These are phyloP conservation scores for Trichoderma polysporum DNA, from an alignment of 2,329 filamentous ascomycete genomes.

Conservation along the genomic window DNA sequence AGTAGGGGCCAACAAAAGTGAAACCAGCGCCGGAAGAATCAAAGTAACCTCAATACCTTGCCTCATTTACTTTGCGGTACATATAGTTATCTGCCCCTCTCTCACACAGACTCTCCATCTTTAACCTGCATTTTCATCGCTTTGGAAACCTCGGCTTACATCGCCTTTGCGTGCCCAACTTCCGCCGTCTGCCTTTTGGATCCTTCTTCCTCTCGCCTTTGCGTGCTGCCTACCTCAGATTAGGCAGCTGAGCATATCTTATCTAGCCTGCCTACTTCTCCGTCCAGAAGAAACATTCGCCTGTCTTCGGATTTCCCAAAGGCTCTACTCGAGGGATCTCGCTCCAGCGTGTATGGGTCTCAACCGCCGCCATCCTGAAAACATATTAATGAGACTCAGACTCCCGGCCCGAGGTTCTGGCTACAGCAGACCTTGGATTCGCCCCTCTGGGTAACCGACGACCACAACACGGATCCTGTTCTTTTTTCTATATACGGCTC, in stretches of 20 bases:
- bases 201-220: neutral
- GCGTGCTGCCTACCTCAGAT: neutral
- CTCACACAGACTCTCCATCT: neutral
- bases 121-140: neutral
- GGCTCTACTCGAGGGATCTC: neutral
- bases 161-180: neutral
- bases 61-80: neutral
- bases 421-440: neutral
- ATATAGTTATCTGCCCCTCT: neutral
- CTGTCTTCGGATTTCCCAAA: neutral
- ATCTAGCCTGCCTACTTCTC: neutral
- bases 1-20: neutral
- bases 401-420: neutral
- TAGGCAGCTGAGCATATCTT: neutral
- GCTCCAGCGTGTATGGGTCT: neutral
- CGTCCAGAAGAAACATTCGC: neutral
- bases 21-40: neutral
- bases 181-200: neutral
- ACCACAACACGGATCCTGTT: neutral
- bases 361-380: neutral
- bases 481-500: neutral
- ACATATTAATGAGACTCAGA: constrained; percentile 5
- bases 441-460: neutral
- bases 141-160: neutral
- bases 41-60: neutral